These are phyloP conservation scores for Hyaloscypha variabilis DNA, from an alignment of 495 filamentous ascomycete species.

Conservation along the genomic window DNA sequence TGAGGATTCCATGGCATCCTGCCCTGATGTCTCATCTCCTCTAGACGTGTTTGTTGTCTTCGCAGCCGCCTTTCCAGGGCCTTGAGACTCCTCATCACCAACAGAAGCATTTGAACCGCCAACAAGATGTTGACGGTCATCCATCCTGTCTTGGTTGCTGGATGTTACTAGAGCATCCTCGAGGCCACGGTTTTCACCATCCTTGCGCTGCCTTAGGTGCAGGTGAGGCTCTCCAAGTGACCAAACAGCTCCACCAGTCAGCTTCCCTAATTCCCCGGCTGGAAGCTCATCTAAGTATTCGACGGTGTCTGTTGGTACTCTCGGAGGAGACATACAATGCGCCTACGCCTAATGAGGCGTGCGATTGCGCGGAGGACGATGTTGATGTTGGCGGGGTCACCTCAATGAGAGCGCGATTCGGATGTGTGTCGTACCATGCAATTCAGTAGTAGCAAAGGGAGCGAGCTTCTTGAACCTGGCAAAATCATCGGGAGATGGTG, in stretches of 20 bases:
- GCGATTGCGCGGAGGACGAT: conserved; percentile 3
- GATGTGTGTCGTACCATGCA: neutral
- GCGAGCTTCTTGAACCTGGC: neutral
- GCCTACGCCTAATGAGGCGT: conserved; percentile 26
- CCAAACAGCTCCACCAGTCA: neutral
- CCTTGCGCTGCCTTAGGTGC: neutral
- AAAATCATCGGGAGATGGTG: neutral
- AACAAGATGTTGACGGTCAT: neutral
- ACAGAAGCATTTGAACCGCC: neutral
- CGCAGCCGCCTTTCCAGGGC: neutral
- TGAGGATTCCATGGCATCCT: conserved; percentile 54
- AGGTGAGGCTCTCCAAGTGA: neutral
- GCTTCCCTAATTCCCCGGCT: neutral
- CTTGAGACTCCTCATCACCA: neutral
- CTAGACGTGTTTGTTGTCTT: neutral
- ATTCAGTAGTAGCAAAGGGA: neutral
- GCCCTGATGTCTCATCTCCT: conserved; percentile 3
- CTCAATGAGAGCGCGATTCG: neutral
- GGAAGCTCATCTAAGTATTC: conserved; percentile 23
- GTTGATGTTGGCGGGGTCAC: conserved; percentile 30
- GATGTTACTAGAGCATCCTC: neutral
- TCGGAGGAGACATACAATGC: conserved; percentile 34
- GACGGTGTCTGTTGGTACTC: conserved; percentile 23
- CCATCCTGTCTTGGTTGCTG: conserved; percentile 10
- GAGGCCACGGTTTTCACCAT: neutral